Conservation (phyloP, 2,329 filamentous ascomycete genomes). For the Ciborinia camelliae region DNA sequence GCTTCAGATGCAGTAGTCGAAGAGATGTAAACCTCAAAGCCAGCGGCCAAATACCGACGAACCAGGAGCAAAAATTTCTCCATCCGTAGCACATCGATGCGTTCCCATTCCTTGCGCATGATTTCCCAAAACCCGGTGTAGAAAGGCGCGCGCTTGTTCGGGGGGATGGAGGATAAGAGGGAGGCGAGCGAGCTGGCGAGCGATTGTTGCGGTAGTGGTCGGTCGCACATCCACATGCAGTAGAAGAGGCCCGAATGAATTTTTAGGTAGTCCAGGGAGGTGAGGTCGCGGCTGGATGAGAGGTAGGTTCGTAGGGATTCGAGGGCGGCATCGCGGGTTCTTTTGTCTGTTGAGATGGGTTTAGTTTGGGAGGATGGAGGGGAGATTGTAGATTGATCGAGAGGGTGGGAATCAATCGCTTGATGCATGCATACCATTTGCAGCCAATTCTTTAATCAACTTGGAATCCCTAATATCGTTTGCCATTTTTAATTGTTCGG, state of each 20-base stretch:
- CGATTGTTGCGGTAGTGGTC: slow-evolving; percentile 79
- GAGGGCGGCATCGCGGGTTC: slow-evolving; percentile 73
- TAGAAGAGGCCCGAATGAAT: slow-evolving; percentile 96
- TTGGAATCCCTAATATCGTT: slow-evolving; percentile 37
- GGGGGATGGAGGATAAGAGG: slow-evolving; percentile 60
- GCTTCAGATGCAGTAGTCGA: too few species aligned
- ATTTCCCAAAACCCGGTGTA: slow-evolving; percentile 69
- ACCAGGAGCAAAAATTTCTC: slow-evolving; percentile 92
- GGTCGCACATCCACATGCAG: slow-evolving; percentile 91
- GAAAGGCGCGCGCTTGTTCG: slow-evolving; percentile 43
- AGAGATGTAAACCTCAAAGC: slow-evolving; percentile 49
- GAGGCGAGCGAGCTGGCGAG: slow-evolving; percentile 74
- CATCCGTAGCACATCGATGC: slow-evolving; percentile 72
- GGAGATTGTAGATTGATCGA: background rate
- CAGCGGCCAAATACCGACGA: slow-evolving; percentile 71
- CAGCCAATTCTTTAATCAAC: slow-evolving; percentile 39
- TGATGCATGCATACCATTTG: slow-evolving; percentile 33
- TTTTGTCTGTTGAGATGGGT: slow-evolving; percentile 57
- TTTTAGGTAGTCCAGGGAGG: slow-evolving; percentile 72
- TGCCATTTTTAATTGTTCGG: slow-evolving; percentile 29
- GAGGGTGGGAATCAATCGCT: background rate
- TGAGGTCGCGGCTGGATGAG: slow-evolving; percentile 54
- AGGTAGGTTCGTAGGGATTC: slow-evolving; percentile 76
- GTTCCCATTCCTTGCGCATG: slow-evolving; percentile 64
- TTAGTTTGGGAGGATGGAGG: background rate